Conservation (phyloP, 129 eudicot genomes). For the Artemisia tridentata region DNA sequence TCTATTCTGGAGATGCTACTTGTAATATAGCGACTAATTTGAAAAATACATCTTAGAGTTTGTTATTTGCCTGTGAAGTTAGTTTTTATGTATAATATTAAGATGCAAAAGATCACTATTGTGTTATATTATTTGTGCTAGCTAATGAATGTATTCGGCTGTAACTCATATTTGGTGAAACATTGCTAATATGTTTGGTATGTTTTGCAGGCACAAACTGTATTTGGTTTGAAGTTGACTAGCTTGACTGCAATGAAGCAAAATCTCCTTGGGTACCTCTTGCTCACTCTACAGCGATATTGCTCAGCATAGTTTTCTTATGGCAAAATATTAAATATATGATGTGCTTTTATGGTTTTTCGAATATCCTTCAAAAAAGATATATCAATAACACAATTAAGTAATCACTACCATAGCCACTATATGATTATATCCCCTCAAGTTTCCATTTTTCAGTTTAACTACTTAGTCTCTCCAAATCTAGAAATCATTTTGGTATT, state of each 20-base stretch:
- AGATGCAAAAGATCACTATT: conserved; percentile 10
- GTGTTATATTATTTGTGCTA: not conserved
- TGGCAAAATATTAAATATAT: not conserved
- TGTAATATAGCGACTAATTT: not conserved
- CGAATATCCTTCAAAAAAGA: not conserved
- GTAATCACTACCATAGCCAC: not conserved
- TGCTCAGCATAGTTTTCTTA: not conserved
- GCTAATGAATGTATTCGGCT: conserved; percentile 6
- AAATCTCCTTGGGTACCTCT: conserved; percentile 57
- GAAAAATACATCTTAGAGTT: not conserved
- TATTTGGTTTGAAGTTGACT: conserved; percentile 81
- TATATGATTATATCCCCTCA: not conserved
- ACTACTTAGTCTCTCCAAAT: not conserved
- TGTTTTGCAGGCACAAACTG: conserved; percentile 52
- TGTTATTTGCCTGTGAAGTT: not conserved
- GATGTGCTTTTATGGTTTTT: not conserved
- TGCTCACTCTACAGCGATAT: conserved; percentile 16
- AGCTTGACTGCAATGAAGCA: conserved; percentile 82
- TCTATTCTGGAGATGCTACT: not conserved
- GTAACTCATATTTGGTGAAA: conserved; percentile 9
- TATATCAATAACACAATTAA: conserved; percentile 6
- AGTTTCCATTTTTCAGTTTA: conserved; percentile 6
- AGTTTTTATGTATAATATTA: not conserved
- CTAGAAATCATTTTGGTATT: conserved; percentile 6
- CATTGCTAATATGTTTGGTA: conserved; percentile 13